phyloP scores from a whole-genome alignment of 2,329 filamentous ascomycete genomes.

The Pochonia chlamydosporia region DNA sequence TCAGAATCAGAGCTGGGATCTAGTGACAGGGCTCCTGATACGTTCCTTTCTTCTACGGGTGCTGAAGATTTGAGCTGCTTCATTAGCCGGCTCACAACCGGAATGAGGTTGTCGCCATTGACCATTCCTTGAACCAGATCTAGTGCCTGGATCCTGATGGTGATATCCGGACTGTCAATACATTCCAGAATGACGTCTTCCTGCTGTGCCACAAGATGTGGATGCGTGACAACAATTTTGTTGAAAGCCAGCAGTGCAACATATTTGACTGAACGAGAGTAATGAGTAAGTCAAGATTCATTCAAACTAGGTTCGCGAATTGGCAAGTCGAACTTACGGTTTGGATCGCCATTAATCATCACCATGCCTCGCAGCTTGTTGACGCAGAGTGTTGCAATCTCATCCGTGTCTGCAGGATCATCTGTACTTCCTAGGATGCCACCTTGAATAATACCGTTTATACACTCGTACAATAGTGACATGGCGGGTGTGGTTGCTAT shows the following conservation, averaged over 20 bases:
- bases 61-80: constrained; percentile 70
- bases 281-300: constrained; percentile 9
- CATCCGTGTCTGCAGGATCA: constrained; percentile 75
- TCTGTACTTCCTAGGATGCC: constrained; percentile 83
- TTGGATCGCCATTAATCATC: constrained; percentile 86
- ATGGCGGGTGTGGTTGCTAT: constrained; percentile 94
- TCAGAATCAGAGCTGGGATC: constrained; percentile 41
- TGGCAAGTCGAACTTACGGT: constrained; percentile 54
- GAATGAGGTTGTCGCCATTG: constrained; percentile 74
- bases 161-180: constrained; percentile 92
- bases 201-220: constrained; percentile 81
- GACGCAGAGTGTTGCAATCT: constrained; percentile 88
- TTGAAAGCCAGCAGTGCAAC: constrained; percentile 93
- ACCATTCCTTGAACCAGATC: constrained; percentile 94
- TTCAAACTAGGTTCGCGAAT: neutral
- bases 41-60: constrained; percentile 41
- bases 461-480: constrained; percentile 97
- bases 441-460: constrained; percentile 96
- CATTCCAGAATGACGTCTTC: constrained; percentile 96
- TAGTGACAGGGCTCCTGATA: constrained; percentile 37
- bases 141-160: constrained; percentile 86
- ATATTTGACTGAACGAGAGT: constrained; percentile 69
- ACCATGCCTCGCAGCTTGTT: constrained; percentile 92
- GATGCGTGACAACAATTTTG: constrained; percentile 85
- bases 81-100: constrained; percentile 81